These are phyloP conservation scores for Leccinellum luteum DNA, from an alignment of 768 basidiomycete genomes.

Conservation along the genomic window DNA sequence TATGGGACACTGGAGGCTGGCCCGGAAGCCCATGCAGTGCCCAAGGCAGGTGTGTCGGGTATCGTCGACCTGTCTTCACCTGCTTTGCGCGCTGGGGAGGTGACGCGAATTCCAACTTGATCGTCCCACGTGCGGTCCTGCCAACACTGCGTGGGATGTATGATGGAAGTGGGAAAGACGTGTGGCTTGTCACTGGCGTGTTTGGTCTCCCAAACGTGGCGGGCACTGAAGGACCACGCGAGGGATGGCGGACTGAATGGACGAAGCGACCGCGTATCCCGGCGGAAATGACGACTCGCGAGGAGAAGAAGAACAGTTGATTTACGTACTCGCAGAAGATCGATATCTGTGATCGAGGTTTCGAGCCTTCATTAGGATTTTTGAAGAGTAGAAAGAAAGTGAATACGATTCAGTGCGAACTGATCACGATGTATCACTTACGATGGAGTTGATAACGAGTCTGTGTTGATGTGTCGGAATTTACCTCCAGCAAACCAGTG, in stretches of 20 bases:
- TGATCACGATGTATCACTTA: background rate
- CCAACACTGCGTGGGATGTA: background rate
- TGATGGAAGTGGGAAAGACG: background rate
- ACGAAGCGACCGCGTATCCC: background rate
- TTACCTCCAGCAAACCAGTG: background rate
- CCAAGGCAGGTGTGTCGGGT: background rate
- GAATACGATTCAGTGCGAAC: too few species aligned
- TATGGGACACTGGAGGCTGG: background rate
- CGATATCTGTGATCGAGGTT: background rate
- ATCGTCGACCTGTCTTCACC: background rate
- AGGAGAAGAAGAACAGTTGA: background rate
- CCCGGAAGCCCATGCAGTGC: background rate
- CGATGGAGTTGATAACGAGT: too few species aligned
- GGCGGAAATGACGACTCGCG: background rate
- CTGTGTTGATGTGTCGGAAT: too few species aligned
- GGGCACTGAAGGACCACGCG: background rate
- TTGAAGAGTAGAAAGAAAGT: too few species aligned
- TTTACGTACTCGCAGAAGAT: background rate
- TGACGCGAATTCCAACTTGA: background rate
- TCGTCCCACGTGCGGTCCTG: background rate
- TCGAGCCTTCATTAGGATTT: background rate
- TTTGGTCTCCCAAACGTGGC: background rate
- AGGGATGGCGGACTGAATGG: background rate
- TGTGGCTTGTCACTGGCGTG: background rate
- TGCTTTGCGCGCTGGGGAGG: background rate